Evolutionary conservation across 345 rosid genomes (phyloP), one percentile per base, ranked within the genome.

Genomic region (Hypericum androsaemum): DNA sequence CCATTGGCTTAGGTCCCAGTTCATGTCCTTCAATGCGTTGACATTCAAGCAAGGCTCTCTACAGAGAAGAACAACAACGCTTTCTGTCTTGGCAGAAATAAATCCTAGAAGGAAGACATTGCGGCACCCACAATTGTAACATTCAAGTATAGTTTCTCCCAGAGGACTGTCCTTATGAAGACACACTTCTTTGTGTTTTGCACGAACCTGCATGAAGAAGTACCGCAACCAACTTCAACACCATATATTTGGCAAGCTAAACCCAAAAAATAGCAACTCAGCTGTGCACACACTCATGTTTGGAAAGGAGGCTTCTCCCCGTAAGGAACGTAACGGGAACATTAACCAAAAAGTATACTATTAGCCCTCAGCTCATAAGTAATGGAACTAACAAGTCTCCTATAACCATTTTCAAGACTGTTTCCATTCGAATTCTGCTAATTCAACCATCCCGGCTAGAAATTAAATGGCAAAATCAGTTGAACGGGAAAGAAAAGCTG

Each of bases 1-100:
- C 99, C 99, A 94, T 65, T 94, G 97, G 71, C 99, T 94, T 57
- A 88, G 71, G 66, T 94, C 99, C 99, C 99, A 94, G 50, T 88
- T 94, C 99, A 94, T 86, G 79, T 94, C 99, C 79, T 94, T 94
- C 75, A 94, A 66, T 38, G 99, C 99, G 72, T 94, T 94, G 14
- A 94, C 97, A 56, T 71, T 94, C 77, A 94, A 79, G 73, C 99
- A 94, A 37, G 99, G 99, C 52, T 94, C 99, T 71, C 99, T 78
- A 66, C 99, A 94, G 2, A 94, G 92, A 60, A 94, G 97, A 53
- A 94, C 99, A 11, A 94, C 99, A 64, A 94, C 99, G 66, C 99
- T 94, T 61, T 94, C 99, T 35, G 97, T 86, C 77, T 82, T 94
- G 50, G 99, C 99, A 28, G 97, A 94, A 62, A 94, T 86, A 66